Evolutionary conservation across 257 asterid species (phyloP), one percentile per base, ranked within the genome.

Genomic region (Capsicum rhomboideum): DNA sequence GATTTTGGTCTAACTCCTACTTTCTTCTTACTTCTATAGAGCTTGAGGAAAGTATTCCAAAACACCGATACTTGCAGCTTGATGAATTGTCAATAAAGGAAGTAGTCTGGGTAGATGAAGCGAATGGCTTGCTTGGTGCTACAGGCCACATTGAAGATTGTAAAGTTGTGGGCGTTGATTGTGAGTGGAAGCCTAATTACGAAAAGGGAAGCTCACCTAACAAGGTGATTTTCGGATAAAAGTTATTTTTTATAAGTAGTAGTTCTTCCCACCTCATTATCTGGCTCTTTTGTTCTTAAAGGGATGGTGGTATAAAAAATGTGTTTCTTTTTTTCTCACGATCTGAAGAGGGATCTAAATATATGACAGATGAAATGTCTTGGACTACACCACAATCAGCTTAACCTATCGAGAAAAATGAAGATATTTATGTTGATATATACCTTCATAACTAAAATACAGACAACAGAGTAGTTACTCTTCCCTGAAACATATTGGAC

Each of bases 181-280:
- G 98, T 89, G 99, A 97, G 87, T 97, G 99, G 99, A 95, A 92
- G 87, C 98, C 98, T 69, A 93, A 87, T 86, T 95, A 90, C 83
- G 94, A 79, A 86, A 97, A 95, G 89, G 98, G 98, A 61, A 89
- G 93, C 90, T 83, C 11, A 78, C 92, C 93, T 78, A 93, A 85
- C 85, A 93, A 95, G 98, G 99, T 96, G 87, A 83, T 40, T 59
- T 40, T 85, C 64, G 31, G 54, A 58, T 80, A 61, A 75, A 26
- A 26, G 26, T 34, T 46, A 75, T 17, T 8, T 8, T 75, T 26
- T 75, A 26, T 16, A 75, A 75, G 44, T 75, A 26, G 26, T 50
- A 17, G 44, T 75, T 54, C 81, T 75, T 75, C 44, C 44, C 26
- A 5, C 42, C 28, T 18, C 77, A 67, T 13, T 75, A 42, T 42